These are phyloP conservation scores for Leccinum fibrillosum DNA, from an alignment of 768 basidiomycete species.

Conservation along the genomic window DNA sequence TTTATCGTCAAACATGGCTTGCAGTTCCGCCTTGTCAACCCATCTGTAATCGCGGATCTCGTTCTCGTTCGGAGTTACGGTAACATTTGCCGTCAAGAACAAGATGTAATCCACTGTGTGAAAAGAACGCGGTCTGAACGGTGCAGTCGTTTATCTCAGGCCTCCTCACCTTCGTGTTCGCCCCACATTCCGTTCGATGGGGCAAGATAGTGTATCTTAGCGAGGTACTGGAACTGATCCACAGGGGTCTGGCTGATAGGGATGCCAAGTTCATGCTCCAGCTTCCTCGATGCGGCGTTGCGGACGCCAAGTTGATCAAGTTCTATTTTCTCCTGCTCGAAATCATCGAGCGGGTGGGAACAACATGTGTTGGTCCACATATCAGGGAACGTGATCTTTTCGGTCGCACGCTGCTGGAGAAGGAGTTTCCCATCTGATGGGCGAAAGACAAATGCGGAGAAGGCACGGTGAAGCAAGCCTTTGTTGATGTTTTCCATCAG, in stretches of 20 bases:
- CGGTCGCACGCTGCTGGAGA: slow-evolving; percentile 91
- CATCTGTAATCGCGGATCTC: slow-evolving; percentile 92
- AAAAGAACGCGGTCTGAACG: slow-evolving; percentile 9
- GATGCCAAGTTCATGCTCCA: slow-evolving; percentile 96
- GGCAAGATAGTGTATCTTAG: slow-evolving; percentile 95
- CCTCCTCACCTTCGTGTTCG: slow-evolving; percentile 85
- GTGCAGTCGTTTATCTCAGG: neutral
- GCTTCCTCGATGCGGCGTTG: slow-evolving; percentile 89
- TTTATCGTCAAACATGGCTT: slow-evolving; percentile 82
- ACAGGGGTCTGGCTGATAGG: slow-evolving; percentile 71
- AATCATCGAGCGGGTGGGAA: slow-evolving; percentile 93
- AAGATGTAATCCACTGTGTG: slow-evolving; percentile 92
- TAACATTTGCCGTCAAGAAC: slow-evolving; percentile 88
- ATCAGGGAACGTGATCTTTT: slow-evolving; percentile 98
- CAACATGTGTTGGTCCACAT: slow-evolving; percentile 99
- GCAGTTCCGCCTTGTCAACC: slow-evolving; percentile 86
- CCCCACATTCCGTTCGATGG: slow-evolving; percentile 94
- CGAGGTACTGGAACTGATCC: slow-evolving; percentile 90
- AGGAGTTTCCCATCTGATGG: slow-evolving; percentile 91
- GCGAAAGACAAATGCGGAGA: slow-evolving; percentile 95
- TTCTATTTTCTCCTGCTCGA: slow-evolving; percentile 78
- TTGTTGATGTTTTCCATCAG: slow-evolving; percentile 95
- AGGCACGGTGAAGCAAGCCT: slow-evolving; percentile 94
- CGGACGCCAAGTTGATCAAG: slow-evolving; percentile 78
- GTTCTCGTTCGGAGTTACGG: slow-evolving; percentile 76